These are phyloP conservation scores for Sugiyamaella castrensis DNA, from an alignment of 1,139 yeast species.

Conservation along the genomic window DNA sequence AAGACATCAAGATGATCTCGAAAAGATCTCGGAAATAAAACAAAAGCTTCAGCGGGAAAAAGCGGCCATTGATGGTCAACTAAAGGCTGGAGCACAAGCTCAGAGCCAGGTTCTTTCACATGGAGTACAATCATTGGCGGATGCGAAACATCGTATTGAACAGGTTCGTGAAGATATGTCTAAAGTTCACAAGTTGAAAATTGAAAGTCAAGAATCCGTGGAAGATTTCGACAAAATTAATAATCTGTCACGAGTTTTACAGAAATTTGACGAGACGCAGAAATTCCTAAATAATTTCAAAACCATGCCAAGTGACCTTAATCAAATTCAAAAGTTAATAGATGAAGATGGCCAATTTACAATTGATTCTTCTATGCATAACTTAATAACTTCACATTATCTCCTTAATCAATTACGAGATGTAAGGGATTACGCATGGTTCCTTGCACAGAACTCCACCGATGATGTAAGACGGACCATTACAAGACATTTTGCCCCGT, in stretches of 20 bases:
- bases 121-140: constrained; percentile 35
- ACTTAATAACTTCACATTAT: constrained; percentile 65
- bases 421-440: constrained; percentile 68
- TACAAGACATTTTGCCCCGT: constrained; percentile 54
- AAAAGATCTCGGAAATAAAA: constrained; percentile 51
- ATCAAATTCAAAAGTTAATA: constrained; percentile 51
- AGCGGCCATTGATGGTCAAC: constrained; percentile 66
- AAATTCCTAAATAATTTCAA: constrained; percentile 62
- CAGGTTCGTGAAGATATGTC: constrained; percentile 33
- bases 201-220: constrained; percentile 36
- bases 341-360: constrained; percentile 49
- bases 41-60: constrained; percentile 68
- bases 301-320: constrained; percentile 52
- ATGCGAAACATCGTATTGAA: constrained; percentile 32
- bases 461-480: constrained; percentile 73
- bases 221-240: constrained; percentile 58
- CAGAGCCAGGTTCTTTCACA: constrained; percentile 54
- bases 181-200: constrained; percentile 30
- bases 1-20: constrained; percentile 44
- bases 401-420: constrained; percentile 69
- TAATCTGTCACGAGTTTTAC: constrained; percentile 61
- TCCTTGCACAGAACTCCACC: constrained; percentile 47
- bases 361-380: constrained; percentile 52
- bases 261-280: constrained; percentile 68
- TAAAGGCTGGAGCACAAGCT: constrained; percentile 58